Percentiles rank a stretch among this genome's conserved stretches.
phyloP scores from a whole-genome alignment of 805 yeast species.

The Nakazawaea wickerhamii region DNA sequence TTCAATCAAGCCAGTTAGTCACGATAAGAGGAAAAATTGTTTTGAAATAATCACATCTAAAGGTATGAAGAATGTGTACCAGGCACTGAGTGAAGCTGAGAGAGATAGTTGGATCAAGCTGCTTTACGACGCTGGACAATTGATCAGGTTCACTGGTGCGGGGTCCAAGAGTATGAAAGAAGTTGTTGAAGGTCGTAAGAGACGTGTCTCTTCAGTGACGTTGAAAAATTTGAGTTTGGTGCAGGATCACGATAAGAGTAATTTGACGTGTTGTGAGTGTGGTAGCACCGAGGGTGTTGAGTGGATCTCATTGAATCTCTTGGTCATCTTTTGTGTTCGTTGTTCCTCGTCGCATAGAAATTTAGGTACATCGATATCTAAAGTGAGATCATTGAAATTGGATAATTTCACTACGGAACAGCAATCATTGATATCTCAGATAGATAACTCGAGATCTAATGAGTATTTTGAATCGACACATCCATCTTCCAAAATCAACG shows the following conservation, averaged over 20 bases:
- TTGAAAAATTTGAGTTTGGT: conserved; percentile 31
- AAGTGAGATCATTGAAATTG: conserved; percentile 69
- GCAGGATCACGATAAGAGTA: conserved; percentile 43
- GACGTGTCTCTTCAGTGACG: conserved; percentile 31
- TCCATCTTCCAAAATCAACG: conserved; percentile 19
- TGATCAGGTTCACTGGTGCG: conserved; percentile 18
- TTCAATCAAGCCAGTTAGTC: conserved; percentile 43
- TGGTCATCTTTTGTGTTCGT: conserved; percentile 71
- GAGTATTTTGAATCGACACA: conserved; percentile 50
- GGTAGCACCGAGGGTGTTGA: conserved; percentile 60
- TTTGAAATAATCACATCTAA: conserved; percentile 72
- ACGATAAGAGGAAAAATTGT: conserved; percentile 50
- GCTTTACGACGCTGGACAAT: conserved; percentile 47
- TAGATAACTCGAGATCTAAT: conserved; percentile 54
- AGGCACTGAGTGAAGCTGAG: conserved; percentile 66
- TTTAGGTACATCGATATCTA: conserved; percentile 76
- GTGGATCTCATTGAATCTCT: conserved; percentile 78
- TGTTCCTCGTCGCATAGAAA: conserved; percentile 89
- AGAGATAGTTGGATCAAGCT: conserved; percentile 63
- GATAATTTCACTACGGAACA: conserved; percentile 65
- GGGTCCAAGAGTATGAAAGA: neutral
- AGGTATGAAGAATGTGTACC: conserved; percentile 64
- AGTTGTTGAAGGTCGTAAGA: conserved; percentile 15
- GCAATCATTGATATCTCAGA: conserved; percentile 42
- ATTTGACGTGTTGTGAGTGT: conserved; percentile 76